Conservation (phyloP, 257 asterid species). For the Datura wrightii region DNA sequence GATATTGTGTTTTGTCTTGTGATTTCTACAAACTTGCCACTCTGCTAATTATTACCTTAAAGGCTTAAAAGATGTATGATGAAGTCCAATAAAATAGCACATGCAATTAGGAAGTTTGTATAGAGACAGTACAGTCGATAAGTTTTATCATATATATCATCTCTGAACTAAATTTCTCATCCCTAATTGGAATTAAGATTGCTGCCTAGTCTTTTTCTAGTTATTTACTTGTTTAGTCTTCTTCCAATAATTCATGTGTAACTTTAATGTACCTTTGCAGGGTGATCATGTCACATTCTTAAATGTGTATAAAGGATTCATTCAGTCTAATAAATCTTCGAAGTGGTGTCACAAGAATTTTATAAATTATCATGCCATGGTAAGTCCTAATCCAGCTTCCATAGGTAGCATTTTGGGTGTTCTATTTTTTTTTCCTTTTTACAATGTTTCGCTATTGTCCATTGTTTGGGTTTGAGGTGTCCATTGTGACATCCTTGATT, state of each 20-base stretch:
- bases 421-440: background rate
- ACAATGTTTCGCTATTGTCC: background rate
- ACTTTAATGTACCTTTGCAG: constrained; percentile 50
- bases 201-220: background rate
- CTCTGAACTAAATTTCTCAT: background rate
- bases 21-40: background rate
- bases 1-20: background rate
- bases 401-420: background rate
- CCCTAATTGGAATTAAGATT: background rate
- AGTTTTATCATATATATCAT: background rate
- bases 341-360: constrained; percentile 97
- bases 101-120: background rate
- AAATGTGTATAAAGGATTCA: constrained; percentile 88
- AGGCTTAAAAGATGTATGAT: background rate
- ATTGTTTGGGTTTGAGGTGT: background rate
- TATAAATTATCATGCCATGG: constrained; percentile 95
- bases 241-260: background rate
- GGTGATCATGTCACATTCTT: constrained; percentile 95
- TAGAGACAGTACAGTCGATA: background rate
- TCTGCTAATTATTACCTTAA: background rate
- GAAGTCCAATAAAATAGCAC: background rate
- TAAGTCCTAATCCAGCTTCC: constrained; percentile 39
- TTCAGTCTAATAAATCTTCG: constrained; percentile 79
- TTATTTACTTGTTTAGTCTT: constrained; percentile 12
- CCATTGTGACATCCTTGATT: background rate